Base-by-base conservation (phyloP, 257 asterid species). In the Plantago ovata region DNA sequence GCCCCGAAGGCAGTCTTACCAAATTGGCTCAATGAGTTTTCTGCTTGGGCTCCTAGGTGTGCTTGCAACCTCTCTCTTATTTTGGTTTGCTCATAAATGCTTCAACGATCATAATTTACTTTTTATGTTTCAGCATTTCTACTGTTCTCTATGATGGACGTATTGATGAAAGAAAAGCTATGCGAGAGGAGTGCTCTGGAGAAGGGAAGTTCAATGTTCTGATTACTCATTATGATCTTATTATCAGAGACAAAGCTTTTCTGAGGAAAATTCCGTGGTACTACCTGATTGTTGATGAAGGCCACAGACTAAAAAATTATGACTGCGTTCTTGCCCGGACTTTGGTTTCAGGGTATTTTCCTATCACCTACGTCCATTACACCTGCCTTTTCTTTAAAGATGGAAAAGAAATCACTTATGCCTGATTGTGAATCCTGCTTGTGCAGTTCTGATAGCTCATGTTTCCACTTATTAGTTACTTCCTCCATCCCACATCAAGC, bases 1-100 rank as follows among this genome's bases (percentile, higher is more conserved):
- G 99, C 99, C 62, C 99, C 99, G 51, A 93, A 93, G 76, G 99
- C 97, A 67, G 99, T 93, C 70, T 84, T 93, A 44, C 99, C 99
- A 24, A 93, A 93, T 76, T 93, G 99, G 99, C 71, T 82, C 44
- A 72, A 69, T 68, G 99, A 93, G 71, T 93, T 93, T 72, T 71
- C 81, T 33, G 75, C 94, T 46, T 93, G 99, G 99, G 97, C 95
- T 64, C 97, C 97, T 38, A 70, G 91, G 98, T 86, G 73, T 24
- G 70, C 61, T 41, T 49, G 21, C 36, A 21, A 49, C 55, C 38
- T 12, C 11, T 2, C 12, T 21, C 24, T 32, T 23, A 23, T 2
- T 46, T 60, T 66, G 33, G 61, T 67, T 66, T 65, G 48, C 70
- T 53, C 52, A 39, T 66, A 19, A 41, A 69, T 68, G 69, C 72